These are phyloP conservation scores for Phylloporus scabripes DNA, from an alignment of 768 basidiomycete species.

Conservation along the genomic window DNA sequence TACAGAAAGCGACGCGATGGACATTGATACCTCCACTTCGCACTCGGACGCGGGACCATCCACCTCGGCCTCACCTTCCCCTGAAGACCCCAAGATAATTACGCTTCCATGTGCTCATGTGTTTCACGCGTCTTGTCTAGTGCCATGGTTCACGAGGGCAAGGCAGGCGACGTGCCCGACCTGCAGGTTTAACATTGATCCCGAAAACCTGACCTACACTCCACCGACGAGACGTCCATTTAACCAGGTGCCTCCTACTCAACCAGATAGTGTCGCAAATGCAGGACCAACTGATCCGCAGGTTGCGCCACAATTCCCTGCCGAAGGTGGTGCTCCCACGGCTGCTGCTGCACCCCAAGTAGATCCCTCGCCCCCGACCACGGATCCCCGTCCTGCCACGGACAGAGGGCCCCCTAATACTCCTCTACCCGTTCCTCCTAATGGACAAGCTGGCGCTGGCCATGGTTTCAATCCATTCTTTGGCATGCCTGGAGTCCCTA, in stretches of 20 bases:
- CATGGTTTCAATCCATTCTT: constrained; percentile 11
- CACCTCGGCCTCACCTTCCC: constrained; percentile 1
- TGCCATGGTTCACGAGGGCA: constrained; percentile 80
- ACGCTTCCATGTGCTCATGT: constrained; percentile 76
- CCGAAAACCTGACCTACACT: constrained; percentile 59
- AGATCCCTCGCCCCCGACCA: not conserved
- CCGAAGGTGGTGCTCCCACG: not conserved
- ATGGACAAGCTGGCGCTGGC: constrained; percentile 6
- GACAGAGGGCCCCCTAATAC: not conserved
- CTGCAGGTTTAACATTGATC: constrained; percentile 79
- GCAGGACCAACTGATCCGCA: constrained; percentile 7
- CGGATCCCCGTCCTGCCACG: constrained; percentile 3
- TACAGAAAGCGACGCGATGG: constrained; percentile 11
- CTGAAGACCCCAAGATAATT: constrained; percentile 45
- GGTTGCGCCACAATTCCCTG: constrained; percentile 7
- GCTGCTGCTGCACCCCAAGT: constrained; percentile 1
- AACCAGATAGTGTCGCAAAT: constrained; percentile 11
- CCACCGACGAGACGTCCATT: constrained; percentile 18
- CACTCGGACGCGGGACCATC: constrained; percentile 10
- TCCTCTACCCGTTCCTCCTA: not conserved
- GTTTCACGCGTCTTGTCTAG: constrained; percentile 71
- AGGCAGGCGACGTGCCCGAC: constrained; percentile 79
- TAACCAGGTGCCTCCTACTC: constrained; percentile 10
- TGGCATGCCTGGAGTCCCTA: constrained; percentile 20
- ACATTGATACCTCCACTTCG: constrained; percentile 17